phyloP scores from a whole-genome alignment of 1,139 yeast genomes.

The Keqinozyma sinolaborantium region DNA sequence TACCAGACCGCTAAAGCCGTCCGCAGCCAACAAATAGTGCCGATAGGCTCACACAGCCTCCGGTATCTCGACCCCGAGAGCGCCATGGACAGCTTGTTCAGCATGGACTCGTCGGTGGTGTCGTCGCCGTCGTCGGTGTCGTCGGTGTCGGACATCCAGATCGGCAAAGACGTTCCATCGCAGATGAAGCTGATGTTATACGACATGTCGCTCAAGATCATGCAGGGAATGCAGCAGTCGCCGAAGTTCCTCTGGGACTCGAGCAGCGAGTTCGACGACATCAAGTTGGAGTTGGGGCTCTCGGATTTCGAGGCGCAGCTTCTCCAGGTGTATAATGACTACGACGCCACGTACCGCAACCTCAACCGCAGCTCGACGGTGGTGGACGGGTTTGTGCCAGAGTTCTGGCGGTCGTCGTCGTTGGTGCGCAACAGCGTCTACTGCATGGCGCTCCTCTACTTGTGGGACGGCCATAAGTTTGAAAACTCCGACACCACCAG shows the following conservation, averaged over 20 bases:
- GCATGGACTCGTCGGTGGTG: too few relatives aligned
- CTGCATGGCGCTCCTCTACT: constrained; percentile 14
- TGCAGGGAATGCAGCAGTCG: constrained; percentile 1
- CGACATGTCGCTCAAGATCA: constrained; percentile 1
- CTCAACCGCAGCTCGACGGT: constrained; percentile 14
- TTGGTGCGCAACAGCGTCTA: constrained; percentile 15
- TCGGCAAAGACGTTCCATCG: background rate
- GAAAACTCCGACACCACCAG: constrained; percentile 1
- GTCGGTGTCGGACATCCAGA: background rate
- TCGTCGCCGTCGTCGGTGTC: too few relatives aligned
- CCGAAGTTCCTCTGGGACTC: background rate
- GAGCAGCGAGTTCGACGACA: constrained; percentile 5
- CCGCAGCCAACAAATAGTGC: too few relatives aligned
- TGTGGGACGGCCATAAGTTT: constrained; percentile 8
- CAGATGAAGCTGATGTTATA: too few relatives aligned
- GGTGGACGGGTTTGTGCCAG: constrained; percentile 20
- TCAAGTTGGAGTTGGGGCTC: constrained; percentile 16
- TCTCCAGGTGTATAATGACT: constrained; percentile 22
- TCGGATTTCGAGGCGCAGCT: constrained; percentile 24
- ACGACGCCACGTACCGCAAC: constrained; percentile 15
- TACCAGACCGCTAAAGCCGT: too few relatives aligned
- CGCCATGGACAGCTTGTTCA: too few relatives aligned
- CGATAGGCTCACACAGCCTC: too few relatives aligned
- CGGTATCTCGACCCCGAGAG: too few relatives aligned
- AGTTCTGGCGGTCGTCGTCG: constrained; percentile 14